Percentiles rank a stretch among this genome's conserved stretches.
phyloP scores from a whole-genome alignment of 257 asterid genomes.

The Cordia subcordata region DNA sequence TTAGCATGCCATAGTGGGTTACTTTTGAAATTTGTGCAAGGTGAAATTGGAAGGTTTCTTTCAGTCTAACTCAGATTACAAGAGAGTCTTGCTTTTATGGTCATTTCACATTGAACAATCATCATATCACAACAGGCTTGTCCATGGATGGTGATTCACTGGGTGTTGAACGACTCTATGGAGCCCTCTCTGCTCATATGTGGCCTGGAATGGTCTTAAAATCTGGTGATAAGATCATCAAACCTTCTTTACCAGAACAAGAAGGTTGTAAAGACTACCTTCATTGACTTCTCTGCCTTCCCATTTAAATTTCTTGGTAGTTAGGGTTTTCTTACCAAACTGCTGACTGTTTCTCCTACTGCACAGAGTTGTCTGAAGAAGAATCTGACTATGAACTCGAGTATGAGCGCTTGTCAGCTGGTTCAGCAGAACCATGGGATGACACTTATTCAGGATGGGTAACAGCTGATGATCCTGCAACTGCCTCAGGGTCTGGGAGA shows the following conservation, averaged over 20 bases:
- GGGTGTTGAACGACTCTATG: slow-evolving; percentile 80
- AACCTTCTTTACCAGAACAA: slow-evolving; percentile 68
- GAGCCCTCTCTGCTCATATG: slow-evolving; percentile 92
- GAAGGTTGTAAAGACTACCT: slow-evolving; percentile 44
- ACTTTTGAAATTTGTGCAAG: no score
- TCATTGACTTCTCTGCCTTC: neutral
- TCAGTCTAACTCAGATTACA: no score
- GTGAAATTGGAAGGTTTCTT: no score
- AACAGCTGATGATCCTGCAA: slow-evolving; percentile 53
- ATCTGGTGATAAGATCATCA: slow-evolving; percentile 76
- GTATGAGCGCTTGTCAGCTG: slow-evolving; percentile 67
- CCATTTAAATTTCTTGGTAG: neutral
- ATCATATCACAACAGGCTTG: slow-evolving; percentile 28
- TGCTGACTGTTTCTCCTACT: slow-evolving; percentile 4
- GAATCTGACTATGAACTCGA: slow-evolving; percentile 75
- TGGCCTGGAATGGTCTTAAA: slow-evolving; percentile 98
- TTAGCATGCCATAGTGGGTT: no score
- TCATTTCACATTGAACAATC: neutral
- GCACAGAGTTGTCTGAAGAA: slow-evolving; percentile 70
- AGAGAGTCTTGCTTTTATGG: neutral
- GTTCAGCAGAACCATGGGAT: slow-evolving; percentile 81
- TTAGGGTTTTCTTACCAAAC: neutral
- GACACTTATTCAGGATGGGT: slow-evolving; percentile 50
- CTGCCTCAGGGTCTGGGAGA: slow-evolving; percentile 28
- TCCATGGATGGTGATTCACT: slow-evolving; percentile 80